Percentiles rank a stretch among this genome's conserved stretches.
Conservation (phyloP, 352 stramenopile genomes). For the Globisporangium megalacanthum region DNA sequence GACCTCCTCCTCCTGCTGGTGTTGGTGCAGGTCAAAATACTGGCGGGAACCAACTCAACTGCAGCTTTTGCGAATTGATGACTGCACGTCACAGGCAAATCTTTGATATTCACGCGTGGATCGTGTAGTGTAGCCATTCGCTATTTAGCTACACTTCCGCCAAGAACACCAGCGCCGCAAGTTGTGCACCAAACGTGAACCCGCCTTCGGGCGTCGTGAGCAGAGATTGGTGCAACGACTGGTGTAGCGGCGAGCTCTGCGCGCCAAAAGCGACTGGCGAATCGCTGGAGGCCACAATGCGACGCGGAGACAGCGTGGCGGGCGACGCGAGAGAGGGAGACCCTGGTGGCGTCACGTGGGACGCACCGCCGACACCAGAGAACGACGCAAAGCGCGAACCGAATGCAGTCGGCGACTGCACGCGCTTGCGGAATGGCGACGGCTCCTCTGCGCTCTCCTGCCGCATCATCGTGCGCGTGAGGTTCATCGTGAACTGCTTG, state of each 20-base stretch:
- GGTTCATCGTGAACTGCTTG: slow-evolving; percentile 32
- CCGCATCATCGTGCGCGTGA: slow-evolving; percentile 17
- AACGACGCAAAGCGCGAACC: slow-evolving; percentile 41
- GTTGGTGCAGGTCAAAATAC: neutral
- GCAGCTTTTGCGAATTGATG: neutral
- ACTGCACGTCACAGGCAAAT: neutral
- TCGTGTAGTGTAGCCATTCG: neutral
- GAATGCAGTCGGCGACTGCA: slow-evolving; percentile 16
- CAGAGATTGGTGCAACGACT: slow-evolving; percentile 26
- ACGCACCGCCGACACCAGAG: slow-evolving; percentile 17
- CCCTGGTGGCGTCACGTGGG: neutral
- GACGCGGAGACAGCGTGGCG: slow-evolving; percentile 3
- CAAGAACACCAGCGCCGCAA: slow-evolving; percentile 44
- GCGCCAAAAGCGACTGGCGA: neutral
- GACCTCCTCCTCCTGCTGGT: neutral
- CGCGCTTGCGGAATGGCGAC: slow-evolving; percentile 15
- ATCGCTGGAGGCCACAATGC: neutral
- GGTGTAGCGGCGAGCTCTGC: neutral
- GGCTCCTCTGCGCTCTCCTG: slow-evolving; percentile 20
- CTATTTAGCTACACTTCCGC: neutral
- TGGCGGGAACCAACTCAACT: neutral
- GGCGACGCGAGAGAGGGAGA: slow-evolving; percentile 6
- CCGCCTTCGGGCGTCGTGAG: slow-evolving; percentile 24
- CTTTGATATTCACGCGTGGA: too few relatives aligned
- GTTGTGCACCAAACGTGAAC: slow-evolving; percentile 36